Evolutionary conservation across 2,329 filamentous ascomycete genomes (phyloP), one percentile per base, ranked within the genome.

Genomic region (Aspergillus hortae): DNA sequence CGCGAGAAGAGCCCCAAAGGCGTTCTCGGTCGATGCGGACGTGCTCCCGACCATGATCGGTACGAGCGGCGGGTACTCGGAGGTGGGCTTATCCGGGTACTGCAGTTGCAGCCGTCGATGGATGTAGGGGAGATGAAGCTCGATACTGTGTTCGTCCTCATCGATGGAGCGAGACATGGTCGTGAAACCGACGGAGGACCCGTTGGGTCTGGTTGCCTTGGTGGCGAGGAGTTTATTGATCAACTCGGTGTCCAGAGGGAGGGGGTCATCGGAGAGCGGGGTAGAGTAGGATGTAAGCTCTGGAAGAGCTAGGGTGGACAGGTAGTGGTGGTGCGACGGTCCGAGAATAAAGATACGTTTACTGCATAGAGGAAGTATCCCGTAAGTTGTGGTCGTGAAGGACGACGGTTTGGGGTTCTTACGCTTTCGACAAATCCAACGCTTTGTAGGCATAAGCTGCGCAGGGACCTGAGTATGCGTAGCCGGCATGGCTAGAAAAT

Each of bases 61-160:
- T 0, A 96, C 81, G 4, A 99, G 80, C 6, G 80, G 81, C 0
- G 92, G 90, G 61, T 88, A 89, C 4, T 80, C 65, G 1, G 80
- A 73, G 0, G 73, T 65, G 0, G 77, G 73, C 0, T 71, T 73
- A 56, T 82, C 80, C 2, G 71, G 74, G 53, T 70, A 71, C 33
- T 74, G 81, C 67, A 76, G 73, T 52, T 80, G 80, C 6, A 86
- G 79, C 48, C 89, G 84, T 67, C 92, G 91, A 77, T 91, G 92
- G 57, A 97, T 87, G 66, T 95, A 96, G 0, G 94, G 92, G 7
- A 97, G 79, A 62, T 99, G 94, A 88, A 99, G 95, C 76, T 99
- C 94, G 1, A 97, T 81, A 47, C 90, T 96, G 72, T 99, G 94
- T 72, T 99, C 94, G 4, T 82, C 80, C 56, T 90, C 82, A 64